Evolutionary conservation across 2,329 filamentous ascomycete genomes (phyloP).

Genomic region (Diaporthe batatas): DNA sequence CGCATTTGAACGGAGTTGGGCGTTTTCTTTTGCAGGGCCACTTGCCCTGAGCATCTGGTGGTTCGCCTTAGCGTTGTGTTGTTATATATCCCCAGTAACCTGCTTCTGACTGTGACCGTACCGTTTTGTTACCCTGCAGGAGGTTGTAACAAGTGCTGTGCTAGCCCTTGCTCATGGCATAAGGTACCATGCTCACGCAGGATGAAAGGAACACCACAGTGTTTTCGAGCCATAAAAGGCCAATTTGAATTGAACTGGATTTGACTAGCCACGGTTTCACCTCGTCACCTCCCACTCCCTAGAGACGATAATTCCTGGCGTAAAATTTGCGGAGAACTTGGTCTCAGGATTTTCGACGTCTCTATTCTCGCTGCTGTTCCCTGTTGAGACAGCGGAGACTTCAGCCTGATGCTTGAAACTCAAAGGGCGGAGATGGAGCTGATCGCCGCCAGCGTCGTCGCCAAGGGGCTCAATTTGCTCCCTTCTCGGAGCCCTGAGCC

Average conservation of each 20-base stretch:
- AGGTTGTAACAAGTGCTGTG: no score
- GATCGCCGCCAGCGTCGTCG: background rate
- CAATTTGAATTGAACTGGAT: background rate
- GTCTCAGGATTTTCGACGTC: background rate
- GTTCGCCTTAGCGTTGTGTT: constrained; percentile 2
- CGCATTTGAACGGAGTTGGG: constrained; percentile 9
- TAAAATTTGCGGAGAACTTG: background rate
- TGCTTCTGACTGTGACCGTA: background rate
- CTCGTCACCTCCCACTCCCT: constrained; percentile 25
- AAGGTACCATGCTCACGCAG: background rate
- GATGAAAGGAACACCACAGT: background rate
- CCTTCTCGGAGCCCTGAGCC: background rate
- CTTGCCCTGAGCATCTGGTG: background rate
- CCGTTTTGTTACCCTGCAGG: background rate
- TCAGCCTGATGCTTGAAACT: constrained; percentile 14
- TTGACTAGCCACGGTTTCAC: background rate
- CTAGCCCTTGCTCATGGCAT: background rate
- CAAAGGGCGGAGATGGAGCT: background rate
- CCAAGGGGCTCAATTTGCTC: constrained; percentile 21
- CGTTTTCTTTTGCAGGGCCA: background rate
- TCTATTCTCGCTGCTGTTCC: background rate
- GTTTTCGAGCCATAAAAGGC: background rate
- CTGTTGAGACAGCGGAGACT: background rate
- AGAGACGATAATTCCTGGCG: constrained; percentile 2
- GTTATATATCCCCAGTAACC: background rate